phyloP scores from a whole-genome alignment of 352 stramenopile species.

The Thalassiosira mediterranea region DNA sequence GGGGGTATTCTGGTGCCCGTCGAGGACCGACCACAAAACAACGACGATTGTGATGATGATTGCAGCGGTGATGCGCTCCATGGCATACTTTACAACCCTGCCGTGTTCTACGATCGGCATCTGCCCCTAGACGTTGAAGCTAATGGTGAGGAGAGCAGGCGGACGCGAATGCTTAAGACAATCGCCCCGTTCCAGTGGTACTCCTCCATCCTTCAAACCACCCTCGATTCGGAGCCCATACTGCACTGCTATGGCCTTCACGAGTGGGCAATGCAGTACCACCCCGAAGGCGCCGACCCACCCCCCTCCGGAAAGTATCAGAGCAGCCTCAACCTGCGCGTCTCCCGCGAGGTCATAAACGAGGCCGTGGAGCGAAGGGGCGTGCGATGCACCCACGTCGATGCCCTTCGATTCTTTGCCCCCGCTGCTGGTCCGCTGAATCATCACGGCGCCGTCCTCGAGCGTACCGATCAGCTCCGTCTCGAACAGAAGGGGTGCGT shows the following conservation, averaged over 20 bases:
- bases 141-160: slow-evolving; percentile 3
- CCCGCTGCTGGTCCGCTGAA: slow-evolving; percentile 75
- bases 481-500: slow-evolving; percentile 86
- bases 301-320: slow-evolving; percentile 74
- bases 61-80: not conserved
- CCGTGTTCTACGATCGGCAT: slow-evolving; percentile 35
- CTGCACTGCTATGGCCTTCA: slow-evolving; percentile 86
- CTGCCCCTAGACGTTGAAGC: slow-evolving; percentile 3
- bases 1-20: slow-evolving; percentile 31
- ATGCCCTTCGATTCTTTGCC: slow-evolving; percentile 87
- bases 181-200: slow-evolving; percentile 72
- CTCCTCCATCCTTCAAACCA: slow-evolving; percentile 60
- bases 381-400: slow-evolving; percentile 85
- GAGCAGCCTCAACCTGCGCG: slow-evolving; percentile 70
- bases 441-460: slow-evolving; percentile 50
- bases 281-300: slow-evolving; percentile 43
- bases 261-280: slow-evolving; percentile 88
- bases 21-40: too few species aligned
- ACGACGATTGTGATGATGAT: slow-evolving; percentile 7
- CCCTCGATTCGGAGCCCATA: slow-evolving; percentile 67
- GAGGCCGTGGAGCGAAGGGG: slow-evolving; percentile 75
- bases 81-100: slow-evolving; percentile 58
- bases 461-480: slow-evolving; percentile 65
- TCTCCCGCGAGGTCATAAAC: slow-evolving; percentile 74
- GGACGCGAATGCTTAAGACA: slow-evolving; percentile 9